Base-by-base conservation (phyloP, 495 filamentous ascomycete species). In the Aspergillus hancockii region DNA sequence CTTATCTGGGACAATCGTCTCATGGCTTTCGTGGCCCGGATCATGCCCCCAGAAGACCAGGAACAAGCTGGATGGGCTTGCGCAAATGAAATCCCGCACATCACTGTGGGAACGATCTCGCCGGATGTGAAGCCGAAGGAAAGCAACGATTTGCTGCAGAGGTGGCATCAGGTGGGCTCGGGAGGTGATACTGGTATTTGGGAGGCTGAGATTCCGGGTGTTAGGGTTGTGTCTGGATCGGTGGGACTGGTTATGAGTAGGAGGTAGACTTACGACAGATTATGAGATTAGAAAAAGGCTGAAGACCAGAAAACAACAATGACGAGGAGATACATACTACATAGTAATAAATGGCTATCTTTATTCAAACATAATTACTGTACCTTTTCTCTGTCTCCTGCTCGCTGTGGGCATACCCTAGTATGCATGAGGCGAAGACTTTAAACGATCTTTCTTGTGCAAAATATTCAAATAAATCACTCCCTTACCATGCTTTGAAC, bases 11-110 rank as follows among this genome's bases (percentile, higher is more conserved):
- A 98, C 66, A 72, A 83, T 47, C 78, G 90, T 0, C 74, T 96
- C 63, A 97, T 98, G 94, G 85, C 91, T 19, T 88, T 98, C 54
- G 87, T 92, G 1, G 93, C 87, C 6, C 81, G 90, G 9, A 77
- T 98, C 18, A 58, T 84, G 16, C 72, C 78, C 2, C 45, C 61
- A 0, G 67, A 70, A 8, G 65, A 59, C 14, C 57, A 65, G 23
- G 47, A 81, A 28, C 75, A 80, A 40, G 60, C 65, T 4, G 63
- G 63, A 10, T 91, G 90, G 79, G 75, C 86, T 40, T 93, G 85
- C 49, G 80, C 83, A 13, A 98, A 98, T 68, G 67, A 75, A 28
- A 79, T 93, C n/a, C 83, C 91, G 16, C 94, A 98, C 71, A 80
- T 98, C 49, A 98, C 94, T 2, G 80, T 97, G 18, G 94, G 94